A percentile compares a stretch with the other conserved stretches of the same genome.
These are phyloP conservation scores for Colletotrichum sp. DNA, from an alignment of 2,329 filamentous ascomycete species.

Conservation along the genomic window DNA sequence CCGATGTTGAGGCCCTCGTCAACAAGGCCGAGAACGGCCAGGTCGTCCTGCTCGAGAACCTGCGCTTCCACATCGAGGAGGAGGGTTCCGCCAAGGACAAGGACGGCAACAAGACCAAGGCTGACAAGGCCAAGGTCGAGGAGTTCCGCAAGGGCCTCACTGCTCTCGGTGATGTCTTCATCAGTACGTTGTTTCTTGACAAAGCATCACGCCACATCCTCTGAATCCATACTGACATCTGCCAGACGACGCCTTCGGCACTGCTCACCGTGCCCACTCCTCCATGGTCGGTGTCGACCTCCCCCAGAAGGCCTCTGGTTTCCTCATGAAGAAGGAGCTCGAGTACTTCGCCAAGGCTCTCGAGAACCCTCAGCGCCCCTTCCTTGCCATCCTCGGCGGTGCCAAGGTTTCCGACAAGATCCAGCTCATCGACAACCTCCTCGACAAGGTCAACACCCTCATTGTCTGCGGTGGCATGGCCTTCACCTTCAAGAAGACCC, in stretches of 20 bases:
- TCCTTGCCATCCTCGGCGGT: conserved; percentile 97
- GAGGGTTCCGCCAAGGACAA: conserved; percentile 95
- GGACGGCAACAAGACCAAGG: conserved; percentile 97
- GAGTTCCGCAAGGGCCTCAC: conserved; percentile 96
- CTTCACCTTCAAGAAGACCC: conserved; percentile 99
- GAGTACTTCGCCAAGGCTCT: conserved; percentile 99
- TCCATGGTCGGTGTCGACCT: conserved; percentile 98
- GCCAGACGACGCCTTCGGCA: conserved; percentile 95
- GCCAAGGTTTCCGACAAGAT: conserved; percentile 99
- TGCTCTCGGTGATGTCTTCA: conserved; percentile 90
- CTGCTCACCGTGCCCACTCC: conserved; percentile 96
- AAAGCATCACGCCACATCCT: neutral
- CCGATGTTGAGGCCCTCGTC: conserved; percentile 88
- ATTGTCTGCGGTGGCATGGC: conserved; percentile 98
- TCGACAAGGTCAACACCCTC: conserved; percentile 96
- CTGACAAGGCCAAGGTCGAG: conserved; percentile 89
- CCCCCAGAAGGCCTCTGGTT: conserved; percentile 95
- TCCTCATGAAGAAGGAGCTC: conserved; percentile 99
- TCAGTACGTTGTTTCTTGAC: conserved; percentile 73
- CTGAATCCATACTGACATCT: conserved; percentile 22
- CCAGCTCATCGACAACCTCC: conserved; percentile 97
- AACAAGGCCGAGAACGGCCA: conserved; percentile 81
- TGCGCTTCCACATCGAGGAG: conserved; percentile 98
- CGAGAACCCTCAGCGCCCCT: conserved; percentile 90
- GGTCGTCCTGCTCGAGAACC: conserved; percentile 92